Evolutionary conservation across 2,329 filamentous ascomycete genomes (phyloP).

Genomic region (Scedosporium dehoogii): DNA sequence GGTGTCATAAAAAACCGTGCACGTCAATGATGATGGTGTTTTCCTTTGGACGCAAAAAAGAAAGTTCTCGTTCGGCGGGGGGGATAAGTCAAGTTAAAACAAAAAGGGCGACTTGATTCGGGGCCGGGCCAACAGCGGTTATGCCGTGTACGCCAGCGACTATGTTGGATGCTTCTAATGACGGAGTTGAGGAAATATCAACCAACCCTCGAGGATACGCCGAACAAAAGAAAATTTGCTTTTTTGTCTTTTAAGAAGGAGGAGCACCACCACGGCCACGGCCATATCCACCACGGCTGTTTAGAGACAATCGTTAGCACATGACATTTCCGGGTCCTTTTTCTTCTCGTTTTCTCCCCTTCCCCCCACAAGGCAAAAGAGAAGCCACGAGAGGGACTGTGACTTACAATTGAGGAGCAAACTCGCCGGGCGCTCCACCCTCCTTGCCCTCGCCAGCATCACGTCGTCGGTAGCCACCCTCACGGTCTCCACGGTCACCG

Average conservation of each 20-base stretch:
- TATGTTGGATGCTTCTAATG: constrained; percentile 1
- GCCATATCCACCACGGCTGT: constrained; percentile 76
- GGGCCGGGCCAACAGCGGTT: not conserved
- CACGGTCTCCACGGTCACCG: constrained; percentile 66
- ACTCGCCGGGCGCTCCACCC: constrained; percentile 84
- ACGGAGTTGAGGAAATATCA: constrained; percentile 13
- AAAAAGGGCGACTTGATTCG: not conserved
- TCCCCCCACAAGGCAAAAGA: constrained; percentile 16
- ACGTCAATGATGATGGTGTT: not conserved
- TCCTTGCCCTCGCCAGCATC: constrained; percentile 80
- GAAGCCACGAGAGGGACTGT: not conserved
- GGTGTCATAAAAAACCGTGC: constrained; percentile 1
- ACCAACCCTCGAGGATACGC: constrained; percentile 8
- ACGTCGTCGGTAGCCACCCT: constrained; percentile 87
- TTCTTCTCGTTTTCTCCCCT: too few species aligned
- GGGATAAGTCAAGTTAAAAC: not conserved
- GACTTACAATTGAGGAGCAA: constrained; percentile 78
- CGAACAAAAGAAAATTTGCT: constrained; percentile 21
- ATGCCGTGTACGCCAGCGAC: constrained; percentile 1
- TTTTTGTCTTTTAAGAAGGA: constrained; percentile 44
- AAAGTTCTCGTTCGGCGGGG: not conserved
- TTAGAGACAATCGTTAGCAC: constrained; percentile 6
- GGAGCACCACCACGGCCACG: constrained; percentile 71
- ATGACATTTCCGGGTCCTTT: not conserved
- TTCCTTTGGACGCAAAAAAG: not conserved